phyloP scores from a whole-genome alignment of 192 early-diverging fungal species.

The Podila clonocystis region DNA sequence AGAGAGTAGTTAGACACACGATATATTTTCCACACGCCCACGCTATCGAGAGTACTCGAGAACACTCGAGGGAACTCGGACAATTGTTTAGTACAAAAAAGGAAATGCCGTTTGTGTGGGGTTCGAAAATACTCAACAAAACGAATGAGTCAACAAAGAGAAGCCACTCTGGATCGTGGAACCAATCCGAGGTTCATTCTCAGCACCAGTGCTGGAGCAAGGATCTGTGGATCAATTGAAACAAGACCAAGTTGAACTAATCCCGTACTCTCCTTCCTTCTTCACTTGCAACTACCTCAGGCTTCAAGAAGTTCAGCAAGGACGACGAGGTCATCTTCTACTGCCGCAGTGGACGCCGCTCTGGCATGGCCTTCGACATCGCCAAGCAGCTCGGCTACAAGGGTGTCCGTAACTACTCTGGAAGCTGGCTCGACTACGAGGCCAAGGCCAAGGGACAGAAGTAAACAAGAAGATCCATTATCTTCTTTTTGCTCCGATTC shows the following conservation, averaged over 20 bases:
- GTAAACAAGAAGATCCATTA: background rate
- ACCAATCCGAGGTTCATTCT: no score
- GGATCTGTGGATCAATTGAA: background rate
- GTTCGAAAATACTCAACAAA: background rate
- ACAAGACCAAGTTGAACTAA: background rate
- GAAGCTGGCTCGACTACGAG: slow-evolving; percentile 61
- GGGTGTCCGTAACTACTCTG: slow-evolving; percentile 58
- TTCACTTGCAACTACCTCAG: background rate
- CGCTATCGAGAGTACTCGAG: no score
- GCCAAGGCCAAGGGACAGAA: slow-evolving; percentile 47
- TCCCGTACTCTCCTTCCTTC: background rate
- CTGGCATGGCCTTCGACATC: slow-evolving; percentile 67
- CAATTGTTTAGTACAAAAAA: slow-evolving; percentile 16
- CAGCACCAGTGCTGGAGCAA: background rate
- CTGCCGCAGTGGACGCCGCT: slow-evolving; percentile 74
- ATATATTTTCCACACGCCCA: no score
- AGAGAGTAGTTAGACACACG: no score
- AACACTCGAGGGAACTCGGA: no score
- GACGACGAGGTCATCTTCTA: slow-evolving; percentile 71
- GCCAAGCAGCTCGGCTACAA: slow-evolving; percentile 63
- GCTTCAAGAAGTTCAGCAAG: slow-evolving; percentile 67
- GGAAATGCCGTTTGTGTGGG: slow-evolving; percentile 40
- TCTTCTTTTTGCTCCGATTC: background rate
- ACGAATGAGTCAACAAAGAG: background rate
- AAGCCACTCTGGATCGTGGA: background rate